phyloP scores from a whole-genome alignment of 441 rosid genomes.

The Daphne laureola region DNA sequence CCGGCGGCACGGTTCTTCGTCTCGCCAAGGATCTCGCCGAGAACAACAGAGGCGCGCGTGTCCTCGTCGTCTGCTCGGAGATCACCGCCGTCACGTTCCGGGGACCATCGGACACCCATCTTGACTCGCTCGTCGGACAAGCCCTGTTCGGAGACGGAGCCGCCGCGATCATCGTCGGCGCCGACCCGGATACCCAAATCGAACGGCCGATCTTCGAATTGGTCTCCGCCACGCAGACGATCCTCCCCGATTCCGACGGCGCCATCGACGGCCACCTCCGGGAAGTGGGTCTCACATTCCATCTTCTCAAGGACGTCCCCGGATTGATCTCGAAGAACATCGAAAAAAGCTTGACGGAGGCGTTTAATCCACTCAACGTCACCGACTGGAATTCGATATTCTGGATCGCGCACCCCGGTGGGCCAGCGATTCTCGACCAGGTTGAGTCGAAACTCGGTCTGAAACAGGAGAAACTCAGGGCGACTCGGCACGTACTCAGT shows the following conservation, averaged over 20 bases:
- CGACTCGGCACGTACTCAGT: constrained; percentile 29
- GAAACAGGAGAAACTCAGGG: constrained; percentile 22
- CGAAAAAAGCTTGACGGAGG: constrained; percentile 37
- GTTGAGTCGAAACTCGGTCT: constrained; percentile 29
- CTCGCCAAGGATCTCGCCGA: constrained; percentile 51
- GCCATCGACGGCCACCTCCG: constrained; percentile 50
- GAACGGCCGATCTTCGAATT: constrained; percentile 38
- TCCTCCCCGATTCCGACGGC: constrained; percentile 41
- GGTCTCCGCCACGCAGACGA: constrained; percentile 38
- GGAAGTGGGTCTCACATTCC: constrained; percentile 44
- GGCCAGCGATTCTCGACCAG: constrained; percentile 31
- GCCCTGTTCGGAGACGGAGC: constrained; percentile 53
- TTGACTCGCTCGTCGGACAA: constrained; percentile 48
- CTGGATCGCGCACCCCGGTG: constrained; percentile 38
- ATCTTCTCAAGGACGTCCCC: constrained; percentile 41
- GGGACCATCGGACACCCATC: constrained; percentile 38
- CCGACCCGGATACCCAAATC: constrained; percentile 32
- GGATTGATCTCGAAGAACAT: constrained; percentile 40
- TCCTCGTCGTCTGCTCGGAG: constrained; percentile 48
- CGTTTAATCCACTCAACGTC: constrained; percentile 28
- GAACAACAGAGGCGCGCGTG: constrained; percentile 48
- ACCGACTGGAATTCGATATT: constrained; percentile 36
- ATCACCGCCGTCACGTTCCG: constrained; percentile 44
- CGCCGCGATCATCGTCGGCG: constrained; percentile 38
- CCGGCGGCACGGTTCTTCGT: constrained; percentile 49